Conservation (phyloP, 495 filamentous ascomycete species). For the Neurospora intermedia region DNA sequence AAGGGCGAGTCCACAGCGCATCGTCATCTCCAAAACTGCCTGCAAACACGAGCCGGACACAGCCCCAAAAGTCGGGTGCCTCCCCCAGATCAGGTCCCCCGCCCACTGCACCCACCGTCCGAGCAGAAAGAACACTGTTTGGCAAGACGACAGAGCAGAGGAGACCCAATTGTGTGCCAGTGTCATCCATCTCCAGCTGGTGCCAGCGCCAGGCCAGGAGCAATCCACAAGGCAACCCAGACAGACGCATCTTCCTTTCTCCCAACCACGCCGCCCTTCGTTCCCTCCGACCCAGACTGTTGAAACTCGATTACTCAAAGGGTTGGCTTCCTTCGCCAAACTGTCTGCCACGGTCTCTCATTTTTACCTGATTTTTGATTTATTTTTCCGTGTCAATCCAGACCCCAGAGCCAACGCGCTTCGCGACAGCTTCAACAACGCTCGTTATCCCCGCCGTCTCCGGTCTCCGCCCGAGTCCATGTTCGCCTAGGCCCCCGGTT, state of each 20-base stretch:
- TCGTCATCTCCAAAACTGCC: neutral
- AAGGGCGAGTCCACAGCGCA: neutral
- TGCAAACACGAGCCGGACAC: neutral
- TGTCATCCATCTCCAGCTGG: neutral
- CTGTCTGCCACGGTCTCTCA: neutral
- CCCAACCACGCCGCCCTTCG: neutral
- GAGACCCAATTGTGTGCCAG: neutral
- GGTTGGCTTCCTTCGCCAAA: neutral
- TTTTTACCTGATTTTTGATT: neutral
- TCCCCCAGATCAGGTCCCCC: neutral
- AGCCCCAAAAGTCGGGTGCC: neutral
- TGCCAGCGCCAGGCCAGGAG: neutral
- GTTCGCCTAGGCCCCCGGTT: neutral
- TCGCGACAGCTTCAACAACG: neutral
- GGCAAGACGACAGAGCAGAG: neutral
- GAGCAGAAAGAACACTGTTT: neutral
- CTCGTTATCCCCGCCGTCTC: neutral
- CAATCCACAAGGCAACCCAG: neutral
- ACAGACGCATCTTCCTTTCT: neutral
- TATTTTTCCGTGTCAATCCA: neutral
- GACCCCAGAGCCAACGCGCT: neutral
- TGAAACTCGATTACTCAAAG: neutral
- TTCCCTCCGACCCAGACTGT: neutral
- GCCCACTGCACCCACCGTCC: neutral
- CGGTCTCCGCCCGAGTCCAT: slow-evolving; percentile 1